Evolutionary conservation across 768 basidiomycete species (phyloP).

Genomic region (Calocybe gangraenosa): DNA sequence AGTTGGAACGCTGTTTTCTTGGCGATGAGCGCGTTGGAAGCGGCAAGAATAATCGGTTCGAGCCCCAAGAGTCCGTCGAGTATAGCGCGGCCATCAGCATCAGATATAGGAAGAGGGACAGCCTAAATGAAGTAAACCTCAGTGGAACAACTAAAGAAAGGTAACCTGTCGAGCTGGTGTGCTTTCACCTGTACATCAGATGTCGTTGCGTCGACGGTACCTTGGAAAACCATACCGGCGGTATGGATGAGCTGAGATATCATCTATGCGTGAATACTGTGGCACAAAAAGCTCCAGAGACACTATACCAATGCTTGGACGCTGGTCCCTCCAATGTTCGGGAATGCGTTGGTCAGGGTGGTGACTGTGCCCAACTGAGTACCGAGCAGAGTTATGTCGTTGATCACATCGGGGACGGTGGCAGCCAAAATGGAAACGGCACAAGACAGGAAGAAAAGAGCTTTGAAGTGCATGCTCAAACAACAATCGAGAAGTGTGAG

Average conservation of each 20-base stretch:
- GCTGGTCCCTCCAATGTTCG: slow-evolving; percentile 22
- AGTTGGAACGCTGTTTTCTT: slow-evolving; percentile 14
- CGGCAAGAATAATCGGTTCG: slow-evolving; percentile 18
- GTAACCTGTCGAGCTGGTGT: too few relatives aligned
- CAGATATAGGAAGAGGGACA: slow-evolving; percentile 11
- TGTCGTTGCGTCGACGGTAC: slow-evolving; percentile 20
- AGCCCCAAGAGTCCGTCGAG: slow-evolving; percentile 16
- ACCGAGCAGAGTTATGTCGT: slow-evolving; percentile 22
- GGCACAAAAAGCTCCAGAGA: not conserved
- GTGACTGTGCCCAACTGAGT: slow-evolving; percentile 22
- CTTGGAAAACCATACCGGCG: slow-evolving; percentile 16
- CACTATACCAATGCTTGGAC: slow-evolving; percentile 18
- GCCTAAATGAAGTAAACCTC: not conserved
- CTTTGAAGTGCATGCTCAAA: not conserved
- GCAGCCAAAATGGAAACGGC: slow-evolving; percentile 4
- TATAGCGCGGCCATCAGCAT: slow-evolving; percentile 19
- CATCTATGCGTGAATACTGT: not conserved
- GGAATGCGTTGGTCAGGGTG: slow-evolving; percentile 24
- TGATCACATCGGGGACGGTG: slow-evolving; percentile 21
- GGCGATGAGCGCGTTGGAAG: slow-evolving; percentile 16
- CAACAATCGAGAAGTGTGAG: too few relatives aligned
- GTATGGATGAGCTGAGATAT: slow-evolving; percentile 18
- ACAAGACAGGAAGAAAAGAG: not conserved
- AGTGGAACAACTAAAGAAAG: not conserved
- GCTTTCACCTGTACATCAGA: slow-evolving; percentile 24